These are phyloP conservation scores for Daldinia sp. DNA, from an alignment of 2,329 filamentous ascomycete genomes.

Conservation along the genomic window DNA sequence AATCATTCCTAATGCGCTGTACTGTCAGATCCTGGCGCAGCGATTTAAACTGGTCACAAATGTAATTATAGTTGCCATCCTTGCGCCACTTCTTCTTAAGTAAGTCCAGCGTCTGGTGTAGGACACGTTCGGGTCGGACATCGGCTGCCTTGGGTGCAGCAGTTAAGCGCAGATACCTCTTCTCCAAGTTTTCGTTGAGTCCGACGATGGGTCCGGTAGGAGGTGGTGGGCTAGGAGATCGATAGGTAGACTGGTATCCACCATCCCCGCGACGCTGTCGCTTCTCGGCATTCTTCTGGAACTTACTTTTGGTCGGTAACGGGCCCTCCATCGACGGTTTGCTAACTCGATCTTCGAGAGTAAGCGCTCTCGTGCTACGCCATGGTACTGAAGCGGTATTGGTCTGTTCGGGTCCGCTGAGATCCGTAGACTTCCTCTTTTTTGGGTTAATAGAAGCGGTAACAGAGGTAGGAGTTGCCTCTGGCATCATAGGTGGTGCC, in stretches of 20 bases:
- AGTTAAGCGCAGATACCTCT: conserved; percentile 94
- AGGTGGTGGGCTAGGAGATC: conserved; percentile 69
- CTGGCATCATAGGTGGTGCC: conserved; percentile 29
- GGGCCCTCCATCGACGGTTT: conserved; percentile 63
- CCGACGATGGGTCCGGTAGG: conserved; percentile 82
- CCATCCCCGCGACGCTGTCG: conserved; percentile 88
- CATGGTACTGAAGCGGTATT: conserved; percentile 76
- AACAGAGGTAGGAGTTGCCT: conserved; percentile 33
- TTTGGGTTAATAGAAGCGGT: conserved; percentile 61
- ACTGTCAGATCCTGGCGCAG: conserved; percentile 98
- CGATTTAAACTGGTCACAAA: conserved; percentile 99
- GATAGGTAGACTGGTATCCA: conserved; percentile 68
- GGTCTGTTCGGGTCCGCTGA: conserved; percentile 63
- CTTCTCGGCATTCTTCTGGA: conserved; percentile 86
- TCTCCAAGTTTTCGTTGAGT: conserved; percentile 85
- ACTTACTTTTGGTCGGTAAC: conserved; percentile 80
- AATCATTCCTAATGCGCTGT: conserved; percentile 95
- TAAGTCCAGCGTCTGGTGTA: conserved; percentile 86
- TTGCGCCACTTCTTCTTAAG: conserved; percentile 95
- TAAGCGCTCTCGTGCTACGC: conserved; percentile 70
- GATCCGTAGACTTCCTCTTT: conserved; percentile 86
- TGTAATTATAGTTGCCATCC: conserved; percentile 95
- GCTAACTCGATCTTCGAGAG: conserved; percentile 82
- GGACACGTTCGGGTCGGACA: conserved; percentile 84
- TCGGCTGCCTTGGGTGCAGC: conserved; percentile 87